These are phyloP conservation scores for Pseudisothecium myosuroides DNA, from an alignment of 225 moss, liverwort and hornwort genomes.

Conservation along the genomic window DNA sequence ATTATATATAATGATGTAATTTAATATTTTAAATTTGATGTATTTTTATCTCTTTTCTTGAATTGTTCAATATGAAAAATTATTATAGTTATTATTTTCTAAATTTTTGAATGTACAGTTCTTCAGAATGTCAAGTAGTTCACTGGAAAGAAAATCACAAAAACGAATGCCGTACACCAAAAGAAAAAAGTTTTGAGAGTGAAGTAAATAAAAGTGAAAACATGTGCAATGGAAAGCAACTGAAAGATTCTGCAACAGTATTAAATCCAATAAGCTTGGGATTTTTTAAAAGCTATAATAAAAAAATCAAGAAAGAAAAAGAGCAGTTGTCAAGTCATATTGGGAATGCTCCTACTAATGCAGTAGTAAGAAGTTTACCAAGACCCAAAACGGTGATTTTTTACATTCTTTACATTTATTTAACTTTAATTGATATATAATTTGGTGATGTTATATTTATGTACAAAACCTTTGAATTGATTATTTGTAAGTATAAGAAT, in stretches of 20 bases:
- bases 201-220: neutral
- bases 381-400: slow-evolving; percentile 45
- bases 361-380: slow-evolving; percentile 9
- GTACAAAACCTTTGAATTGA: neutral
- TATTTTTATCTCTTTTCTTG: neutral
- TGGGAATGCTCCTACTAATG: neutral
- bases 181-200: neutral
- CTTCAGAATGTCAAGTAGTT: slow-evolving; percentile 50
- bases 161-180: slow-evolving; percentile 36
- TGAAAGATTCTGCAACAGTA: neutral
- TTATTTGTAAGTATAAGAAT: neutral
- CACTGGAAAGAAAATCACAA: slow-evolving; percentile 86
- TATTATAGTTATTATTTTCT: neutral
- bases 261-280: slow-evolving; percentile 25
- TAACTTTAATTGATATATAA: neutral
- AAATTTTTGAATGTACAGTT: slow-evolving; percentile 15
- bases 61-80: accelerated
- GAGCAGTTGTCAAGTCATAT: neutral
- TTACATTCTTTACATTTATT: neutral
- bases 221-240: slow-evolving; percentile 11
- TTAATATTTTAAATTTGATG: neutral
- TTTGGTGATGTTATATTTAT: neutral
- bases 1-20: neutral
- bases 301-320: neutral
- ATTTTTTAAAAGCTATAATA: slow-evolving; percentile 11